Evolutionary conservation across 306 rosid genomes (phyloP).

Genomic region (Cucurbita argyrosperma): DNA sequence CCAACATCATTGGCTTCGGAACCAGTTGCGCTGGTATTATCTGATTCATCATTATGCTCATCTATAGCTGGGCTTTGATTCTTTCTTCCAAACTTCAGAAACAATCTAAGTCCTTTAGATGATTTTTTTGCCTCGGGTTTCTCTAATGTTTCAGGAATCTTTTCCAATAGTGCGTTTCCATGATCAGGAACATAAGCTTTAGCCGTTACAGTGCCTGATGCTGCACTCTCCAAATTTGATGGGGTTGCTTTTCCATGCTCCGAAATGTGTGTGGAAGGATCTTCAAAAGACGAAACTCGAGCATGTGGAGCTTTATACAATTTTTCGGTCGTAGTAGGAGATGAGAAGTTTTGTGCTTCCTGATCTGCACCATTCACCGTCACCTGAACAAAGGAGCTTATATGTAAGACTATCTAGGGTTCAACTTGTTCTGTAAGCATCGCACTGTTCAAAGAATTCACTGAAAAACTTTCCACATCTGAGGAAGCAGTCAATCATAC

Average conservation of each 20-base stretch:
- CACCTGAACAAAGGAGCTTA: slow-evolving; percentile 22
- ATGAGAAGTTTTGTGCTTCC: slow-evolving; percentile 34
- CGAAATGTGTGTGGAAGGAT: slow-evolving; percentile 54
- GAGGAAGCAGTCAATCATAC: slow-evolving; percentile 24
- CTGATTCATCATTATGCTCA: slow-evolving; percentile 41
- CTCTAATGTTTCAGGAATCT: slow-evolving; percentile 77
- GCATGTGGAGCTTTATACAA: slow-evolving; percentile 55
- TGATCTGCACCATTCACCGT: slow-evolving; percentile 18
- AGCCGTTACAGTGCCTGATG: slow-evolving; percentile 29
- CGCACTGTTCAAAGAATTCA: not conserved
- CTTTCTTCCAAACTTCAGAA: slow-evolving; percentile 81
- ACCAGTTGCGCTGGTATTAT: slow-evolving; percentile 33
- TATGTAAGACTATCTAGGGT: not conserved
- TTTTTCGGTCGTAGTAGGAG: slow-evolving; percentile 18
- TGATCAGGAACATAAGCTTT: slow-evolving; percentile 40
- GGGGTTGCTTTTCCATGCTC: slow-evolving; percentile 54
- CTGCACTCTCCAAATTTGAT: slow-evolving; percentile 25
- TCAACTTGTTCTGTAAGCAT: not conserved
- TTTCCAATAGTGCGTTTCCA: slow-evolving; percentile 50
- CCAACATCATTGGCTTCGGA: slow-evolving; percentile 55
- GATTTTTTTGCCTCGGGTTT: slow-evolving; percentile 65
- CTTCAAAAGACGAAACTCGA: slow-evolving; percentile 69
- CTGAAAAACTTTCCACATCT: slow-evolving; percentile 1
- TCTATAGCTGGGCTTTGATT: slow-evolving; percentile 48
- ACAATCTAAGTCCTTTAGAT: slow-evolving; percentile 57